These are phyloP conservation scores for Lepidium campestre DNA, from an alignment of 441 rosid genomes.

Conservation along the genomic window DNA sequence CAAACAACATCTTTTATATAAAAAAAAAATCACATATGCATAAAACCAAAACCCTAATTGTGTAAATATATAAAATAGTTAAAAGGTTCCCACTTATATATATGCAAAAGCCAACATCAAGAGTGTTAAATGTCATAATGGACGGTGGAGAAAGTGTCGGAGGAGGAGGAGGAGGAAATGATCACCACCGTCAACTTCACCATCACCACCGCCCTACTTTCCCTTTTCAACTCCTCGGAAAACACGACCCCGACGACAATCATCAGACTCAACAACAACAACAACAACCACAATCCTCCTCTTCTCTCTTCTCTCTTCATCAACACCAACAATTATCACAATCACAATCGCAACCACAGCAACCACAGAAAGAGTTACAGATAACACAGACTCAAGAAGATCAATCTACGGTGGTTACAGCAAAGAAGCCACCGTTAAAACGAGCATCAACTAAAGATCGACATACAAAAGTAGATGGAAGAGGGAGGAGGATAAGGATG, in stretches of 20 bases:
- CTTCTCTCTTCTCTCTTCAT: constrained; percentile 46
- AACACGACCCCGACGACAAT: constrained; percentile 38
- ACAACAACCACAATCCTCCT: constrained; percentile 42
- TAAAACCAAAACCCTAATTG: constrained; percentile 23
- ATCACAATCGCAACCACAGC: constrained; percentile 23
- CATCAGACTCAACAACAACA: constrained; percentile 25
- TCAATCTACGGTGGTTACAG: constrained; percentile 18
- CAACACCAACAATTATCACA: constrained; percentile 31
- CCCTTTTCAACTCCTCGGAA: constrained; percentile 32
- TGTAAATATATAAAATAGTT: not conserved
- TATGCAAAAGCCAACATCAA: constrained; percentile 20
- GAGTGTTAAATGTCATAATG: constrained; percentile 24
- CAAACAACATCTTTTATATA: not conserved
- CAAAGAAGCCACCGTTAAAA: constrained; percentile 69
- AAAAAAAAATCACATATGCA: not conserved
- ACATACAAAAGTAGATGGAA: constrained; percentile 92
- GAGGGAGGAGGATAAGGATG: constrained; percentile 95
- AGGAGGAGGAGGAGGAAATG: constrained; percentile 23
- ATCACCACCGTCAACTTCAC: constrained; percentile 27
- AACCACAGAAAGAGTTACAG: constrained; percentile 13
- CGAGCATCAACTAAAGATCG: constrained; percentile 86
- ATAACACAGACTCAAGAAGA: constrained; percentile 17
- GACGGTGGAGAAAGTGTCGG: constrained; percentile 29
- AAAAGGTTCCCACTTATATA: constrained; percentile 19
- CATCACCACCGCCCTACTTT: constrained; percentile 26